Evolutionary conservation across 225 moss, liverwort and hornwort genomes (phyloP).

Genomic region (Polytrichum formosum): DNA sequence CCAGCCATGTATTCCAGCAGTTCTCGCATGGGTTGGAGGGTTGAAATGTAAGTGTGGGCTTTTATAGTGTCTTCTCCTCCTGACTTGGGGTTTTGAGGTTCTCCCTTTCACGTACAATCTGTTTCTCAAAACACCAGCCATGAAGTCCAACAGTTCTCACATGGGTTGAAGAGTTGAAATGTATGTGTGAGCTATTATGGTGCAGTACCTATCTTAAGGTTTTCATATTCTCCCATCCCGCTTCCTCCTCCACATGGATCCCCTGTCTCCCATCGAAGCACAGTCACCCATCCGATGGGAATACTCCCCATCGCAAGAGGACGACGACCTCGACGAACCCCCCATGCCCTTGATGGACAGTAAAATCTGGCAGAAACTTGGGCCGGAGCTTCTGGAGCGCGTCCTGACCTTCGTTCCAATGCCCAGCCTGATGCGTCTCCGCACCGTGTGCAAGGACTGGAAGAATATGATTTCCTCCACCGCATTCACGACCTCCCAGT

Average conservation of each 20-base stretch:
- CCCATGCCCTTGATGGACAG: neutral
- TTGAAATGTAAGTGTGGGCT: no score
- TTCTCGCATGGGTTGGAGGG: no score
- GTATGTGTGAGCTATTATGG: no score
- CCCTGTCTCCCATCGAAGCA: slow-evolving; percentile 6
- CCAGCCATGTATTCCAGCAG: no score
- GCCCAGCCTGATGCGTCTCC: slow-evolving; percentile 11
- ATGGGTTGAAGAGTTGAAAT: no score
- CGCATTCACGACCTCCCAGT: slow-evolving; percentile 1
- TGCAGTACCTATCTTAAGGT: no score
- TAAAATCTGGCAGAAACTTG: slow-evolving; percentile 7
- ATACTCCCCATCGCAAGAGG: neutral
- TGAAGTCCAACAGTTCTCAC: no score
- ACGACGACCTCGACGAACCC: neutral
- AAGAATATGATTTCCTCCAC: slow-evolving; percentile 1
- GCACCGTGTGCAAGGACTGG: slow-evolving; percentile 14
- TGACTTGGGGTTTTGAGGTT: no score
- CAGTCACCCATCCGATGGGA: neutral
- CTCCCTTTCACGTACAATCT: no score
- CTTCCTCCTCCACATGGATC: slow-evolving; percentile 6
- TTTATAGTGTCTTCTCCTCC: no score
- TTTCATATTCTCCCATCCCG: no score
- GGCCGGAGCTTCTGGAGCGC: slow-evolving; percentile 11
- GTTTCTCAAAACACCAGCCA: no score
- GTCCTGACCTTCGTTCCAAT: slow-evolving; percentile 5